Evolutionary conservation across 192 early-diverging fungal species (phyloP), one percentile per base, ranked within the genome.

Genomic region (Backusella mclennaniae): DNA sequence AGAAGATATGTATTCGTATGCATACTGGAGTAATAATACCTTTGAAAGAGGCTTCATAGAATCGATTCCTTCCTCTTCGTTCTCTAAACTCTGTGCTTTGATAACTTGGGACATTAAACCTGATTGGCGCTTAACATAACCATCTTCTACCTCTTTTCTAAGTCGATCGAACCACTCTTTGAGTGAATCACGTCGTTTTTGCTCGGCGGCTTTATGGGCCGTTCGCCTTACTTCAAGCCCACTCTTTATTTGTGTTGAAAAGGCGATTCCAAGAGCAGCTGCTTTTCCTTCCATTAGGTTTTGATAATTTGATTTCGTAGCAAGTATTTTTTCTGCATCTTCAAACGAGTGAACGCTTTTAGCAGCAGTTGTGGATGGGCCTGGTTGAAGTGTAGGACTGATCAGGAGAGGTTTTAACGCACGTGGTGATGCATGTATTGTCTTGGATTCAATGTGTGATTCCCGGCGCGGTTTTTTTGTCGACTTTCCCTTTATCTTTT

Each of bases 131-230:
- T 82, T 77, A 4, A 82, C 76, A 44, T 77, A 82, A 4, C 80
- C 88, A 17, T 90, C 86, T 11, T 95, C 94, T 42, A 98, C 78
- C 36, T 93, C 83, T 1, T 77, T 69, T 53, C 89, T 84, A 9
- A 99, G 82, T 9, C 91, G 85, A 42, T 98, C 95, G 79, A 99
- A 99, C 67, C 93, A 94, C 53, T 91, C 81, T 73, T 98, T 98
- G 5, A 99, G 89, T 35, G 93, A 93, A 77, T 99, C 98, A 8
- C 98, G 88, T 12, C 98, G 93, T 80, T 94, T 95, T 81, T 99
- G 98, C 81, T 99, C 98, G 3, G 96, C 96, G 53, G 95, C 92
- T 82, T 98, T 97, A 84, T 99, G 98, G 17, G 90, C 92, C 14
- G 92, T 94, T n/a, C 92, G 91, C 11, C 95, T 91, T 0, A 89